phyloP scores from a whole-genome alignment of 306 rosid genomes.

The Casuarina equisetifolia region DNA sequence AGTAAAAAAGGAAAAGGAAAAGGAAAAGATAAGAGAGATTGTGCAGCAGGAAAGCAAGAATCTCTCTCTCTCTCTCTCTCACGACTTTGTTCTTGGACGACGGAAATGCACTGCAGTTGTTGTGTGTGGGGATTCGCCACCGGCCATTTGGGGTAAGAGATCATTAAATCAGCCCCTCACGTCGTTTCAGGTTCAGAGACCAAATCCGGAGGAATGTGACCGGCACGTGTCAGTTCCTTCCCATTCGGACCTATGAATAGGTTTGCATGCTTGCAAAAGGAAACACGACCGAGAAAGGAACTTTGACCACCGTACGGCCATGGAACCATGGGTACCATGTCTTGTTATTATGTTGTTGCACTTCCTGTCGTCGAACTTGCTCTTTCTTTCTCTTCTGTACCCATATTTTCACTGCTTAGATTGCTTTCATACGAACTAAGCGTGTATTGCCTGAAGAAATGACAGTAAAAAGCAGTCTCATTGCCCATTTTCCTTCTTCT shows the following conservation, averaged over 20 bases:
- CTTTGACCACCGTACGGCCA: slow-evolving; percentile 61
- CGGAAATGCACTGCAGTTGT: slow-evolving; percentile 19
- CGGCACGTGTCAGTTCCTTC: slow-evolving; percentile 54
- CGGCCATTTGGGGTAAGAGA: slow-evolving; percentile 52
- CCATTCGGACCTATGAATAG: slow-evolving; percentile 51
- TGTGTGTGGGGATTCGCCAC: slow-evolving; percentile 39
- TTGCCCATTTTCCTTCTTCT: too few species aligned
- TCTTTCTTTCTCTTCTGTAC: too few species aligned
- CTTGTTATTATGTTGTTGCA: slow-evolving; percentile 19
- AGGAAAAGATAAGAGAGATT: background rate
- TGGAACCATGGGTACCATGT: background rate
- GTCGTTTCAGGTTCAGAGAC: slow-evolving; percentile 58
- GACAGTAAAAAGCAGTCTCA: too few species aligned
- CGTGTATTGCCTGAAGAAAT: too few species aligned
- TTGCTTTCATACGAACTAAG: too few species aligned
- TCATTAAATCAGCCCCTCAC: slow-evolving; percentile 35
- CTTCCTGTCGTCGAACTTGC: background rate
- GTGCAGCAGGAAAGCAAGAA: background rate
- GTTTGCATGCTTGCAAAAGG: slow-evolving; percentile 65
- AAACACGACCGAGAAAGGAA: slow-evolving; percentile 29
- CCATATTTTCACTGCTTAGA: too few species aligned
- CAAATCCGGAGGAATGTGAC: slow-evolving; percentile 59
- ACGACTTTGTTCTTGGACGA: slow-evolving; percentile 36
- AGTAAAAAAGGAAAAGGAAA: too few species aligned
- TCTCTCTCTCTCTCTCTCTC: background rate